Evolutionary conservation across 768 basidiomycete species (phyloP).

Genomic region (Agaricus subrufescens): DNA sequence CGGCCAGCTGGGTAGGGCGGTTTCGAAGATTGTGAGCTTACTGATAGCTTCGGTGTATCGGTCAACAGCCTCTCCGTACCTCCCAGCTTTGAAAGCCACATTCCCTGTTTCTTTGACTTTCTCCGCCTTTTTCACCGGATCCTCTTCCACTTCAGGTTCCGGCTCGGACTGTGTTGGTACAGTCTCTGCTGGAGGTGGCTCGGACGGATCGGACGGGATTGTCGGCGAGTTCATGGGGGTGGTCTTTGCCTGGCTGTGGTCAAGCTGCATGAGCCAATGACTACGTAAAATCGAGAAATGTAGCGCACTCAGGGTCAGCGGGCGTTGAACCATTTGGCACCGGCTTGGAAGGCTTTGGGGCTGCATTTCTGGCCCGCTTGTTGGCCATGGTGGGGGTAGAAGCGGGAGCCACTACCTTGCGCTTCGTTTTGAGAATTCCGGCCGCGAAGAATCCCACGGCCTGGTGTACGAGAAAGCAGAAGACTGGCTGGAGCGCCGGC

Average conservation of each 20-base stretch:
- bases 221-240: not conserved
- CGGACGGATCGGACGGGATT: not conserved
- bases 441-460: too few relatives aligned
- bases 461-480: too few relatives aligned
- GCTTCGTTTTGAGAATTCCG: slow-evolving; percentile 1
- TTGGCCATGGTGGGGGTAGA: slow-evolving; percentile 2
- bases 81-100: slow-evolving; percentile 60
- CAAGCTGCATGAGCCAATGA: not conserved
- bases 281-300: not conserved
- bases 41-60: slow-evolving; percentile 76
- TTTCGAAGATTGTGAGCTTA: slow-evolving; percentile 16
- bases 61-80: slow-evolving; percentile 66
- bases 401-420: not conserved
- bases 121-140: slow-evolving; percentile 47
- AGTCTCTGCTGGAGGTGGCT: not conserved
- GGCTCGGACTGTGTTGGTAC: not conserved
- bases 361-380: slow-evolving; percentile 1
- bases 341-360: not conserved
- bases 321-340: not conserved
- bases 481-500: too few relatives aligned
- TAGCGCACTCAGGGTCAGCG: not conserved
- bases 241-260: not conserved
- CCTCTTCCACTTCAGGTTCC: slow-evolving; percentile 19
- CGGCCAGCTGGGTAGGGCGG: not conserved
- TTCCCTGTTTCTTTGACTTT: slow-evolving; percentile 74